Evolutionary conservation across 2,329 filamentous ascomycete species (phyloP), one percentile per base, ranked within the genome.

Genomic region (Fusarium sp.): DNA sequence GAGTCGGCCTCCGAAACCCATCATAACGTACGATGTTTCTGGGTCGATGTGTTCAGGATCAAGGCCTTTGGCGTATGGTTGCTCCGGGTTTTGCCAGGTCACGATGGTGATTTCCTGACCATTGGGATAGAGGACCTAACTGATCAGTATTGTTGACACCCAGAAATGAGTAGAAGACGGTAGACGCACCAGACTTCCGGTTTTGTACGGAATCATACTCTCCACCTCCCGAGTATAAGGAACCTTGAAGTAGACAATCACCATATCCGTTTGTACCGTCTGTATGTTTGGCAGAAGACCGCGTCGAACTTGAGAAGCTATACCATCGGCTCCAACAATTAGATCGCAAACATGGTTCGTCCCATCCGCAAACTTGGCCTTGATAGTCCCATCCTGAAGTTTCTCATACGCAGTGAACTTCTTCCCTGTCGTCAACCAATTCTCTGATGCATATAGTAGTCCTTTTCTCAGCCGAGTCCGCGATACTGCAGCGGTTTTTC

Each of bases 21-120:
- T 33, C 47, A 39, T 51, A 39, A 51, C 47, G 21, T 51, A 51
- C 15, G 34, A 51, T n/a, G 22, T 28, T 28, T 51, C 47, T 51
- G 34, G 34, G 19, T 51, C 34, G 34, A 51, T 51, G 7, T 51
- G 47, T 5, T 39, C 10, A 17, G 47, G 47, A 17, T 51, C 47
- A 6, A 51, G 47, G 11, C 47, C 34, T 34, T 39, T 51, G 22
- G 47, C 47, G 11, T 39, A 51, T 26, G 47, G 47, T 17, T 51
- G 34, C 34, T 51, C 47, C 11, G 47, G 47, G 24, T 51, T 51
- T 19, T 51, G 47, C 47, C 47, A 51, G 19, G 47, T 39, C 47
- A 51, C 38, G 11, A 51, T 51, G 22, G 47, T 51, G n/a, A 51
- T 51, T 51, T 51, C 47, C 10, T 51, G 34, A 22, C 47, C 47